These are phyloP conservation scores for Aureococcus anophagefferens DNA, from an alignment of 108 stramenopile genomes.

Conservation along the genomic window DNA sequence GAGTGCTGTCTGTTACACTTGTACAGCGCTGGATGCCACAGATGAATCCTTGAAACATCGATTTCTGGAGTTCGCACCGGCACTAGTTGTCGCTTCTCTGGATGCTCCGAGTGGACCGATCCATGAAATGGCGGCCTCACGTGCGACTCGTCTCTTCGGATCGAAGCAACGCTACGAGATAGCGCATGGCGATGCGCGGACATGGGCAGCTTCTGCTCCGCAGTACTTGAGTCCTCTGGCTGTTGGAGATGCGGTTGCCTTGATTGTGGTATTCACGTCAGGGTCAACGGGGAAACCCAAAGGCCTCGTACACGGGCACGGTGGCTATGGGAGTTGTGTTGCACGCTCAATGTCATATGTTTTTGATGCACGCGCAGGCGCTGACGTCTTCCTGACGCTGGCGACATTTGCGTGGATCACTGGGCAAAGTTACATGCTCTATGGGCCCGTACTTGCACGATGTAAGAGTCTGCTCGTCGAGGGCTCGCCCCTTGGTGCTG, in stretches of 20 bases:
- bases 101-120: too few species aligned
- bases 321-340: conserved; percentile 15
- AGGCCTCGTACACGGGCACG: conserved; percentile 25
- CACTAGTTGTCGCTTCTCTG: neutral
- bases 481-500: conserved; percentile 16
- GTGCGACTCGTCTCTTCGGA: too few species aligned
- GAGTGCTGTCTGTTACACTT: neutral
- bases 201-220: too few species aligned
- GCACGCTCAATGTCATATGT: neutral
- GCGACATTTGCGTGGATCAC: conserved; percentile 23
- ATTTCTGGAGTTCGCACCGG: neutral
- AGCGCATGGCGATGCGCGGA: too few species aligned
- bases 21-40: neutral
- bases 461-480: conserved; percentile 17
- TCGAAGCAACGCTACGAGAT: too few species aligned
- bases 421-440: conserved; percentile 24
- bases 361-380: conserved; percentile 8
- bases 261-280: conserved; percentile 26
- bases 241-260: neutral
- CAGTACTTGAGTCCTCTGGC: neutral
- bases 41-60: neutral
- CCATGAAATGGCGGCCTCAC: too few species aligned
- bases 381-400: conserved; percentile 12
- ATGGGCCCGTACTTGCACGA: conserved; percentile 18
- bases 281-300: conserved; percentile 33